phyloP scores from a whole-genome alignment of 78 protist genomes.

The Isochrysis galbana region DNA sequence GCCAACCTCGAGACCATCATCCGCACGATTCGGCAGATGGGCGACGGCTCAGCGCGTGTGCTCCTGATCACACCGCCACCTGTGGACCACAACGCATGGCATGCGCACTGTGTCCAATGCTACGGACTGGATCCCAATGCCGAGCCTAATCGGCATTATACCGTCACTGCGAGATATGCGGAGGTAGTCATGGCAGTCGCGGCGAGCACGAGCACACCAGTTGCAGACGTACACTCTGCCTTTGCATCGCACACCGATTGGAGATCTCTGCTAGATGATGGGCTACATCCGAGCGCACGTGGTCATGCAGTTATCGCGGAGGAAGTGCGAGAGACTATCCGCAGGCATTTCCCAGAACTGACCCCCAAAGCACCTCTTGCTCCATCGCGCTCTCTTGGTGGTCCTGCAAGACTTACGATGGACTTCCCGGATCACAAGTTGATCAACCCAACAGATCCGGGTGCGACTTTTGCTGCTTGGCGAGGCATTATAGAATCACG shows the following conservation, averaged over 20 bases:
- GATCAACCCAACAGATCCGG: too few species aligned
- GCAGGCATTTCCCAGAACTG: not conserved
- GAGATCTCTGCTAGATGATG: not conserved
- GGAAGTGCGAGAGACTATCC: not conserved
- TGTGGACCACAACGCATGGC: not conserved
- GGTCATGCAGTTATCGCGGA: not conserved
- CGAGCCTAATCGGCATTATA: not conserved
- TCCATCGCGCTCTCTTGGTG: too few species aligned
- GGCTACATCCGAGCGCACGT: not conserved
- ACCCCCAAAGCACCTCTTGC: too few species aligned
- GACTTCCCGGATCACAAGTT: not conserved
- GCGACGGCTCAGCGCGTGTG: not conserved
- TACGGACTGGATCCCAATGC: not conserved
- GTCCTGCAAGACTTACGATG: not conserved
- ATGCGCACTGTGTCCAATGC: not conserved
- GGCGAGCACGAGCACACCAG: not conserved
- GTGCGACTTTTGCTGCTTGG: too few species aligned
- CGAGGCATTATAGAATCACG: too few species aligned
- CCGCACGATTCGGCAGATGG: not conserved
- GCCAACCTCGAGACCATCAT: not conserved
- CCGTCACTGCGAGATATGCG: not conserved
- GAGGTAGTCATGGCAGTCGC: not conserved
- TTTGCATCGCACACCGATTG: not conserved
- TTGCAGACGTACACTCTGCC: not conserved
- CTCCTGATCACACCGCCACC: not conserved